Conservation (phyloP, 2,329 filamentous ascomycete genomes). For the Sporothrix schenckii region DNA sequence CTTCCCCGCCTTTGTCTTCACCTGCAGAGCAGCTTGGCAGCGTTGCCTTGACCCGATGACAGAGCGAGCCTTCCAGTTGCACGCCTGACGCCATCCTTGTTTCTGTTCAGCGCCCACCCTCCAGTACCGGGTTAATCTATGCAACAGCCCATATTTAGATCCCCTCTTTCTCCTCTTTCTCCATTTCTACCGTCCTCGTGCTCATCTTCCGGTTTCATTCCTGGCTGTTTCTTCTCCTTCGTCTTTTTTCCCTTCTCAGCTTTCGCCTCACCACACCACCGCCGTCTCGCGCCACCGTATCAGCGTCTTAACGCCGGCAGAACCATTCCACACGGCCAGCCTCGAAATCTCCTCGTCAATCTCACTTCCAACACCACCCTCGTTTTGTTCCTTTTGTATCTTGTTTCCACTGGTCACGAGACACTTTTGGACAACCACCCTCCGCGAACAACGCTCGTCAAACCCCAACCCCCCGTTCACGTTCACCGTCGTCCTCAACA, state of each 20-base stretch:
- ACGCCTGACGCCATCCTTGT: not conserved
- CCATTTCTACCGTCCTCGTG: constrained; percentile 14
- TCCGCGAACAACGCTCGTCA: not conserved
- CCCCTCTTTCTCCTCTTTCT: constrained; percentile 25
- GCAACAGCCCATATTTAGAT: not conserved
- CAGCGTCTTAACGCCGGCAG: not conserved
- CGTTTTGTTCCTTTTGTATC: not conserved
- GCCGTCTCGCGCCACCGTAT: constrained; percentile 11
- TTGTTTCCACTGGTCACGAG: not conserved
- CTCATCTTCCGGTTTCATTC: constrained; percentile 33
- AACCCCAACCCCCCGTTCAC: not conserved
- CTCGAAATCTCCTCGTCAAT: constrained; percentile 11
- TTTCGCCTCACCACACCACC: not conserved
- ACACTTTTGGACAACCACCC: not conserved
- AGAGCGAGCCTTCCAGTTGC: not conserved
- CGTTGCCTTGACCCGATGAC: not conserved
- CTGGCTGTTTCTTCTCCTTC: constrained; percentile 34
- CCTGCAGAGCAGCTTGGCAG: not conserved
- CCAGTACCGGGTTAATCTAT: constrained; percentile 10
- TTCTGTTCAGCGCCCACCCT: not conserved
- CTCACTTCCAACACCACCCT: not conserved
- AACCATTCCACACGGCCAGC: not conserved
- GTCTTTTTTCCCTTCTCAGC: too few species aligned
- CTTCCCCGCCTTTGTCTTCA: constrained; percentile 26
- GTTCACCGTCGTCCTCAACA: too few species aligned